phyloP scores from a whole-genome alignment of 306 rosid genomes.

The Sophora flavescens region DNA sequence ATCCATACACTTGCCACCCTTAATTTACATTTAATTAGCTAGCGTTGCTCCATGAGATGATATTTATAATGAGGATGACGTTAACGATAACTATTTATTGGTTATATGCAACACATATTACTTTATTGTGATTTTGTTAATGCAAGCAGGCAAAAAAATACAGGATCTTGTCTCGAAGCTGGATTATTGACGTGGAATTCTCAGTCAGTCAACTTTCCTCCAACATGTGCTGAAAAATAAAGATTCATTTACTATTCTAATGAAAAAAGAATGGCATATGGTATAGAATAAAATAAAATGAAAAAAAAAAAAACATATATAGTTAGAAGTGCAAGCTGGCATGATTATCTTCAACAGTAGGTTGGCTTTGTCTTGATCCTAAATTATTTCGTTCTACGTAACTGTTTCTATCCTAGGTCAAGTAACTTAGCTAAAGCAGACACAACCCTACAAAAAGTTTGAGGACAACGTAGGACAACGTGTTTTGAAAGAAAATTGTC shows the following conservation, averaged over 20 bases:
- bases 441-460: too few relatives aligned
- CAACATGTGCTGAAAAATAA: conserved; percentile 30
- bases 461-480: too few relatives aligned
- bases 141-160: background rate
- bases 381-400: background rate
- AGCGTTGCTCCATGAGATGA: background rate
- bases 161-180: background rate
- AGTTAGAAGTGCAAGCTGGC: background rate
- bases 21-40: background rate
- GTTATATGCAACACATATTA: background rate
- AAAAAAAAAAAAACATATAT: background rate
- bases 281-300: too few relatives aligned
- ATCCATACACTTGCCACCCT: too few relatives aligned
- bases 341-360: conserved; percentile 14
- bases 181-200: conserved; percentile 2
- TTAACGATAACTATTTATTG: conserved; percentile 10
- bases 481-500: too few relatives aligned
- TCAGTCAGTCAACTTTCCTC: conserved; percentile 35
- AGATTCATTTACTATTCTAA: background rate
- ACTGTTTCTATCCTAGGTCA: too few relatives aligned
- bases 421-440: too few relatives aligned
- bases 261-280: background rate
- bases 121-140: background rate
- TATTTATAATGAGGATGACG: background rate
- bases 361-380: background rate